These are phyloP conservation scores for Apiospora malaysiana DNA, from an alignment of 2,329 filamentous ascomycete species.

Conservation along the genomic window DNA sequence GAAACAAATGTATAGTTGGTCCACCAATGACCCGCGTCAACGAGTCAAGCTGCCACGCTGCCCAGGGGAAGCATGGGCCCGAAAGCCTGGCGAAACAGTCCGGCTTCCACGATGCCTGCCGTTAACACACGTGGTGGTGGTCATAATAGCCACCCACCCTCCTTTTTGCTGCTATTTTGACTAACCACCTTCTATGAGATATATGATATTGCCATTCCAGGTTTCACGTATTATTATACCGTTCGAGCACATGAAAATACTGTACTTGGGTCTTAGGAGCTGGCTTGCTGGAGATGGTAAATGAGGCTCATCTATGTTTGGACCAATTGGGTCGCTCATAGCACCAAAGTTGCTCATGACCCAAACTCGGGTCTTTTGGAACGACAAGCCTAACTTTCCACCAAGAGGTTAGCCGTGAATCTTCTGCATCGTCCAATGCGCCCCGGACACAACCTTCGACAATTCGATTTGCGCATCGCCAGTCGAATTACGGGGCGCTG, in stretches of 20 bases:
- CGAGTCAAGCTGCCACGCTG: conserved; percentile 1
- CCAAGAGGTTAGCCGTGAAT: neutral
- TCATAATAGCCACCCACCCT: neutral
- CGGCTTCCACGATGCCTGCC: neutral
- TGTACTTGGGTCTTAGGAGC: neutral
- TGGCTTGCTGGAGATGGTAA: neutral
- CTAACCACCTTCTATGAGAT: neutral
- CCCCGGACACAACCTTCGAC: neutral
- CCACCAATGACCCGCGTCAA: neutral
- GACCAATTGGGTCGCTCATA: neutral
- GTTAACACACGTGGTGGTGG: neutral
- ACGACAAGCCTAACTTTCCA: neutral
- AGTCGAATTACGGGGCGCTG: neutral
- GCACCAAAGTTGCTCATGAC: neutral
- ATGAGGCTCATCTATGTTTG: neutral
- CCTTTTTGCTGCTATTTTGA: neutral
- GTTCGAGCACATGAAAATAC: neutral
- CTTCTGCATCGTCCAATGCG: neutral
- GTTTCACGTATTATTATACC: neutral
- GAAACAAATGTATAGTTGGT: conserved; percentile 6
- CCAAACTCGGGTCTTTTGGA: neutral
- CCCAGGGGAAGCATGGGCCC: neutral
- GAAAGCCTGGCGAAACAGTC: conserved; percentile 15
- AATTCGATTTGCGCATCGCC: neutral
- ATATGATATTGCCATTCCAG: neutral